Percentiles rank a stretch among this genome's conserved stretches.
Conservation (phyloP, 2,329 filamentous ascomycete species). For the Alternaria sp. region DNA sequence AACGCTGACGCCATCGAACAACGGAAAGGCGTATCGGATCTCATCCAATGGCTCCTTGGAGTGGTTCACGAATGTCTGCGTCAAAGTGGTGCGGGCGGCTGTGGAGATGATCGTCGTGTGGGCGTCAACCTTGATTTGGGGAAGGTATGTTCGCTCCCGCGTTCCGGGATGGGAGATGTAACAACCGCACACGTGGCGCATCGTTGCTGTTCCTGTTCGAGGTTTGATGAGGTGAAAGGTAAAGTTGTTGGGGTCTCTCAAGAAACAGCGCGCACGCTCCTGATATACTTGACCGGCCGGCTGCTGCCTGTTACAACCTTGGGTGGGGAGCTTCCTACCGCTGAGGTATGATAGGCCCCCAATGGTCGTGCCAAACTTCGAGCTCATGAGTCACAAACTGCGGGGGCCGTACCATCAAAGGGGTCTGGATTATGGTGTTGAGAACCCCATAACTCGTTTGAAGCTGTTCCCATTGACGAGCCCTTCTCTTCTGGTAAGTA, state of each 20-base stretch:
- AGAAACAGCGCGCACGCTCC: not conserved
- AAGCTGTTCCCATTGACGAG: not conserved
- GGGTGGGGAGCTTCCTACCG: not conserved
- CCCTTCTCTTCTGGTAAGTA: not conserved
- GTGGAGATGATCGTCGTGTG: slow-evolving; percentile 5
- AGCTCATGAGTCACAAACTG: not conserved
- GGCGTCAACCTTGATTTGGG: slow-evolving; percentile 2
- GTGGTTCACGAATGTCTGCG: slow-evolving; percentile 2
- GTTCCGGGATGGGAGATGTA: not conserved
- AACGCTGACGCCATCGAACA: slow-evolving; percentile 9
- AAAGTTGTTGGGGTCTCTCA: not conserved
- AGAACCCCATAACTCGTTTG: not conserved
- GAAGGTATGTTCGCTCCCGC: not conserved
- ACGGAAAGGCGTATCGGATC: slow-evolving; percentile 8
- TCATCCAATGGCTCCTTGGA: not conserved
- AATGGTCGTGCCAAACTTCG: not conserved
- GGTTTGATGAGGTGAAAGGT: not conserved
- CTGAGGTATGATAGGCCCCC: not conserved
- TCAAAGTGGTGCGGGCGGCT: slow-evolving; percentile 3
- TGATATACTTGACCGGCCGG: not conserved
- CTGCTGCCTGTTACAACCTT: not conserved
- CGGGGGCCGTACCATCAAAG: not conserved
- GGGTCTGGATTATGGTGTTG: not conserved
- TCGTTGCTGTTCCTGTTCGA: not conserved
- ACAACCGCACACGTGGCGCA: slow-evolving; percentile 1